Evolutionary conservation across 2,329 filamentous ascomycete genomes (phyloP), one percentile per base, ranked within the genome.

Genomic region (Hypomyces perniciosus): DNA sequence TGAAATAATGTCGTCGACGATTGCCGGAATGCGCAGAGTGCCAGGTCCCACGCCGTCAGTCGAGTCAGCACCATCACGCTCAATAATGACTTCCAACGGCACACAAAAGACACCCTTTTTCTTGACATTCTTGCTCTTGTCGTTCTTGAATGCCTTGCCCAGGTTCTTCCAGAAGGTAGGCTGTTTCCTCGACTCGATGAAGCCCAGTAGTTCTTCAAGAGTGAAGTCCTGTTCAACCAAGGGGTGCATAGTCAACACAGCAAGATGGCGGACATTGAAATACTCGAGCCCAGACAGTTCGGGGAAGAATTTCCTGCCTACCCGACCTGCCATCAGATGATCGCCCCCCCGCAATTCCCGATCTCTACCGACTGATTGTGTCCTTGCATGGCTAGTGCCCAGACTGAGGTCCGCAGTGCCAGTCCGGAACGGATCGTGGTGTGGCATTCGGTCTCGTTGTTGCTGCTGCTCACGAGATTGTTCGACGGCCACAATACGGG

Each of bases 101-200:
- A 97, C 88, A 37, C 92, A 90, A 65, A 99, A 99, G 27, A 95
- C 85, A 38, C 90, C 92, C 74, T 95, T 96, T 74, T 95, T 95
- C 73, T 95, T 95, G 58, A 81, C 79, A 31, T 71, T 79, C 67
- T 91, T 90, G 59, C 75, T 80, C 59, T 83, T 86, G 60, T 93
- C 88, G 59, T 89, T 90, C 68, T 92, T 93, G 69, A 97, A 96
- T 1, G 91, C 92, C 65, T 96, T 96, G 56, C 91, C 92, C 56
- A 99, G 91, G 61, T 96, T 96, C 68, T 92, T 93, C 93, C 93
- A 99, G 70, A 99, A 96, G 0, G 89, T 97, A 27, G 89, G 84
- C 55, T 79, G 77, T 59, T 96, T 95, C 63, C 89, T 85, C 2
- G 89, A 90, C 68, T 99, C 93, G 55, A 99, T 97, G 45, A 99